phyloP scores from a whole-genome alignment of 495 filamentous ascomycete species.

The Aspergillus saccharolyticus region DNA sequence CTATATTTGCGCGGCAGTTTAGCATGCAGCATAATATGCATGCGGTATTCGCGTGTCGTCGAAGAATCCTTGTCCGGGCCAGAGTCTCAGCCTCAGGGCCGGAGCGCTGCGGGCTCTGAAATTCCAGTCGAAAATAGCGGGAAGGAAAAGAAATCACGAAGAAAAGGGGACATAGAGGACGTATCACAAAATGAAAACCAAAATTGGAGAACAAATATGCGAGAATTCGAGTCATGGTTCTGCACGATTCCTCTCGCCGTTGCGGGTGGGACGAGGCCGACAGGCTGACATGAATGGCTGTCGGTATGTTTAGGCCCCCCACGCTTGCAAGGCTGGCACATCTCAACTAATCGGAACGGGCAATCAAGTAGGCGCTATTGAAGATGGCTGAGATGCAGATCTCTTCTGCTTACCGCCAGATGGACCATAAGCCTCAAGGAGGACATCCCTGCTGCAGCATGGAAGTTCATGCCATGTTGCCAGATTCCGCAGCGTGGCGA shows the following conservation, averaged over 20 bases:
- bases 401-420: conserved; percentile 10
- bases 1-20: neutral
- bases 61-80: neutral
- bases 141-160: neutral
- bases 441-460: conserved; percentile 3
- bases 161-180: neutral
- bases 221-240: neutral
- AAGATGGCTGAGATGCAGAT: conserved; percentile 13
- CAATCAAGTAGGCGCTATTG: conserved; percentile 4
- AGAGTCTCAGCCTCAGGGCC: neutral
- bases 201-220: neutral
- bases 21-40: neutral
- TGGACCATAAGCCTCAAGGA: neutral
- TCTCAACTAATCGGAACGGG: neutral
- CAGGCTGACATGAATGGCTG: neutral
- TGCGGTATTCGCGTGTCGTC: neutral
- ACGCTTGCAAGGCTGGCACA: conserved; percentile 3
- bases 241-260: neutral
- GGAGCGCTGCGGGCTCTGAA: neutral
- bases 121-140: neutral
- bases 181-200: neutral
- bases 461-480: conserved; percentile 2
- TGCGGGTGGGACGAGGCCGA: neutral
- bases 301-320: conserved; percentile 9
- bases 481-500: neutral